Conservation (phyloP, 257 asterid genomes). For the Solanum okadae region DNA sequence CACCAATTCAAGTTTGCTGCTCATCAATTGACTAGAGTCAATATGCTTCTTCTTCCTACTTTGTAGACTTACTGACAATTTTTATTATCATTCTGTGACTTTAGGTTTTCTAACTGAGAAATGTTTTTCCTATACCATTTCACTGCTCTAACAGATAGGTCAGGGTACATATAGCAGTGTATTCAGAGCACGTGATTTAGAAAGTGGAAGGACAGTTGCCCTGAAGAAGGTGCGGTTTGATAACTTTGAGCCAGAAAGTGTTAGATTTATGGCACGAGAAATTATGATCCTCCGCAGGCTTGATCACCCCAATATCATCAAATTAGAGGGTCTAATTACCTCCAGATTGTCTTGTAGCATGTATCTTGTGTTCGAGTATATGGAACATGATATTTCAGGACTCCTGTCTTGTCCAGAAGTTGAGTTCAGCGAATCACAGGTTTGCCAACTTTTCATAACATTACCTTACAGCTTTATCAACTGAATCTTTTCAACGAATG, state of each 20-base stretch:
- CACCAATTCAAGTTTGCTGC: background rate
- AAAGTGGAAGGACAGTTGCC: slow-evolving; percentile 68
- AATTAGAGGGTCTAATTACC: slow-evolving; percentile 73
- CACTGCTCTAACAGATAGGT: slow-evolving; percentile 55
- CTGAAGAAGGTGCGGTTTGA: slow-evolving; percentile 88
- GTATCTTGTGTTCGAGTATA: slow-evolving; percentile 87
- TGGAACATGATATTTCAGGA: slow-evolving; percentile 96
- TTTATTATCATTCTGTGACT: background rate
- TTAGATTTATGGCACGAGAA: slow-evolving; percentile 96
- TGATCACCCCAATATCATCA: slow-evolving; percentile 84
- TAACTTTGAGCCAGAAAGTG: slow-evolving; percentile 93
- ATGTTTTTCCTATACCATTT: background rate
- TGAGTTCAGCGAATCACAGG: slow-evolving; percentile 87
- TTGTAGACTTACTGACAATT: background rate
- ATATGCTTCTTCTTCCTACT: background rate
- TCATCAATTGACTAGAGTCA: background rate
- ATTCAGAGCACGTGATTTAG: slow-evolving; percentile 84
- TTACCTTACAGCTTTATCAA: background rate
- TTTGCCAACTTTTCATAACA: slow-evolving; percentile 7
- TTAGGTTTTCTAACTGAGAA: background rate
- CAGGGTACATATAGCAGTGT: slow-evolving; percentile 96
- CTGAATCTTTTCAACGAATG: background rate
- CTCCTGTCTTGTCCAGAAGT: slow-evolving; percentile 68
- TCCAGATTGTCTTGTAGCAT: slow-evolving; percentile 85
- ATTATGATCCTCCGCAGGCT: slow-evolving; percentile 76